A percentile compares a stretch with the other conserved stretches of the same genome.
Conservation (phyloP, 2,329 filamentous ascomycete genomes). For the Fusarium solani-melongenae region DNA sequence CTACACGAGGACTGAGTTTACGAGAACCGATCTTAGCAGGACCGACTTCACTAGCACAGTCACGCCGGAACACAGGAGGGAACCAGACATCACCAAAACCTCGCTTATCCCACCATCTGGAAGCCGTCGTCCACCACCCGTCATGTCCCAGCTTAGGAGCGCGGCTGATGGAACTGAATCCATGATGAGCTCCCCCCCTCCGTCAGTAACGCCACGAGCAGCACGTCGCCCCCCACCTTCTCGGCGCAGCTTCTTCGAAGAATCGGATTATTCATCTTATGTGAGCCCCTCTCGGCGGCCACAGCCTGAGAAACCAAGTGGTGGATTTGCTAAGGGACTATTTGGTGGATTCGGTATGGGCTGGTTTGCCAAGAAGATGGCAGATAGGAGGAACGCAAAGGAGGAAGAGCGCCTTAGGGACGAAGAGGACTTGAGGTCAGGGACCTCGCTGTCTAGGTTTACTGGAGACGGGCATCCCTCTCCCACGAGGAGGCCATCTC, state of each 20-base stretch:
- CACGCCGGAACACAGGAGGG: slow-evolving; percentile 48
- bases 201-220: slow-evolving; percentile 58
- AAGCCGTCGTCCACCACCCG: slow-evolving; percentile 48
- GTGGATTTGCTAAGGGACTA: slow-evolving; percentile 65
- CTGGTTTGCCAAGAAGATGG: slow-evolving; percentile 74
- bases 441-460: slow-evolving; percentile 71
- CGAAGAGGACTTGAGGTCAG: slow-evolving; percentile 67
- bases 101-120: slow-evolving; percentile 61
- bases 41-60: slow-evolving; percentile 41
- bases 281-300: slow-evolving; percentile 71
- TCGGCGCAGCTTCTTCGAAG: slow-evolving; percentile 56
- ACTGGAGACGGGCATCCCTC: slow-evolving; percentile 74
- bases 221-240: slow-evolving; percentile 59
- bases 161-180: slow-evolving; percentile 57
- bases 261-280: slow-evolving; percentile 70
- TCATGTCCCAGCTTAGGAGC: slow-evolving; percentile 59
- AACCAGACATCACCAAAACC: slow-evolving; percentile 47
- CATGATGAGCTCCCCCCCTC: slow-evolving; percentile 51
- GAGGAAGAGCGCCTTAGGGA: slow-evolving; percentile 60
- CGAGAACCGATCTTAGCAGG: slow-evolving; percentile 49
- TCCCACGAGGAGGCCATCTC: slow-evolving; percentile 54
- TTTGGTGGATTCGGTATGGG: slow-evolving; percentile 74
- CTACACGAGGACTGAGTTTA: slow-evolving; percentile 48
- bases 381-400: slow-evolving; percentile 61
- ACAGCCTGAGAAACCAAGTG: slow-evolving; percentile 53